Evolutionary conservation across 371 early-diverging fungal genomes (phyloP), one percentile per base, ranked within the genome.

Genomic region (Lichtheimia ornata): DNA sequence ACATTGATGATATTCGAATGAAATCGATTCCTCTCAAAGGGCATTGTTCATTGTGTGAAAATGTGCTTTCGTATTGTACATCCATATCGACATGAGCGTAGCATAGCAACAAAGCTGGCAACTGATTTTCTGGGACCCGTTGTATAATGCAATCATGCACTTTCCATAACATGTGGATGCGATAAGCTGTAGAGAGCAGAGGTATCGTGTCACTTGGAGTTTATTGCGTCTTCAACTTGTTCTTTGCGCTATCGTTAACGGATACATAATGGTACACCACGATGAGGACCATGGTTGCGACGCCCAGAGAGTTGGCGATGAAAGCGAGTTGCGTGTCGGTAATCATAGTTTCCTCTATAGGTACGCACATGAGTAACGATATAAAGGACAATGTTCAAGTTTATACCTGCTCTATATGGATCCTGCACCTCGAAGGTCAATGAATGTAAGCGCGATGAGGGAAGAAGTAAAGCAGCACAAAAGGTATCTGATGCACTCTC

Each of bases 261-360:
- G 81, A 61, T 44, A 85, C 67, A 56, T 74, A 85, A 44, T 85
- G 86, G 61, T 85, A 85, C 25, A 72, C 73, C 49, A 85, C 81
- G 52, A 85, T 85, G 27, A 85, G 76, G 20, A 83, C 17, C 86
- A 85, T 83, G 58, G 84, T 79, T 13, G 79, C 27, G 28, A 83
- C 79, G 59, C 84, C 84, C 44, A 85, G 69, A 45, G 81, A 70
- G 56, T 85, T 85, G 50, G 84, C 84, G 64, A 85, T 82, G 50
- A 74, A 61, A 0, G 83, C 65, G 57, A 85, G 77, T 64, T 85
- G 86, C 56, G 58, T 76, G 62, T 85, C 86, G 43, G 78, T 72
- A 63, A 85, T 82, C 79, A 76, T 85, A 35, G 53, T 40, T 47
- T 11, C 35, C 11, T 5, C 35, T 35, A 11, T 35, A 35, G 35